Percentiles rank a stretch among this genome's conserved stretches.
Evolutionary conservation across 2,329 filamentous ascomycete species (phyloP).

Genomic region (Fusarium hainanense): DNA sequence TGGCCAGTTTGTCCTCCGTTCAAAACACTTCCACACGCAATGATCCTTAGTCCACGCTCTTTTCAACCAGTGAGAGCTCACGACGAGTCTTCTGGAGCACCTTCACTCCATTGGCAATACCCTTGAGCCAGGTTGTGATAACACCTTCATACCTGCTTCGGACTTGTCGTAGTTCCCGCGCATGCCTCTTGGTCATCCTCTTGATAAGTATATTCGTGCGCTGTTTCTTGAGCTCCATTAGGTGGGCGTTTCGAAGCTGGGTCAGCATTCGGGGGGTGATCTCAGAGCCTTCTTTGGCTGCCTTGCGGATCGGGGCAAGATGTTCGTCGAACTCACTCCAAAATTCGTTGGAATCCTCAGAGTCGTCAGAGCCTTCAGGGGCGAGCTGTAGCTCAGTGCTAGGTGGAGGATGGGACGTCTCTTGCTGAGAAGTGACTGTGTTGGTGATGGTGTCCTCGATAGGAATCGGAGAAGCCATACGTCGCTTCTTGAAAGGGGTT

Average conservation of each 20-base stretch:
- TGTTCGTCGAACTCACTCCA: not conserved
- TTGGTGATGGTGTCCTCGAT: not conserved
- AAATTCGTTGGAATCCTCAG: not conserved
- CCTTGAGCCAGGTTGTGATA: conserved; percentile 1
- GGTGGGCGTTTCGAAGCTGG: not conserved
- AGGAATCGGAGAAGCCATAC: not conserved
- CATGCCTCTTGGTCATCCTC: not conserved
- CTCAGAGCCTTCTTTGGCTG: not conserved
- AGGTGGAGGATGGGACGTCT: too few relatives aligned
- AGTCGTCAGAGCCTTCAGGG: not conserved
- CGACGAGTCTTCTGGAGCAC: not conserved
- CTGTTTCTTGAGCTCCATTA: not conserved
- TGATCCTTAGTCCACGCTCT: not conserved
- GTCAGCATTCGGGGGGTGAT: not conserved
- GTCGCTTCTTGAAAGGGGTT: not conserved
- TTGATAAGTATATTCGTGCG: not conserved
- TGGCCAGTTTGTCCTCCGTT: not conserved
- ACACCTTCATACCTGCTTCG: not conserved
- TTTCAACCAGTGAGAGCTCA: not conserved
- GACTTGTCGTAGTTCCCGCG: not conserved
- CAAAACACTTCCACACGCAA: not conserved
- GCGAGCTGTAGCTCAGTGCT: not conserved
- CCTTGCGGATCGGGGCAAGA: not conserved
- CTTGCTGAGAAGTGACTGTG: not conserved
- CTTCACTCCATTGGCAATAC: not conserved